These are phyloP conservation scores for Psilocybe sp. DNA, from an alignment of 768 basidiomycete species.

Conservation along the genomic window DNA sequence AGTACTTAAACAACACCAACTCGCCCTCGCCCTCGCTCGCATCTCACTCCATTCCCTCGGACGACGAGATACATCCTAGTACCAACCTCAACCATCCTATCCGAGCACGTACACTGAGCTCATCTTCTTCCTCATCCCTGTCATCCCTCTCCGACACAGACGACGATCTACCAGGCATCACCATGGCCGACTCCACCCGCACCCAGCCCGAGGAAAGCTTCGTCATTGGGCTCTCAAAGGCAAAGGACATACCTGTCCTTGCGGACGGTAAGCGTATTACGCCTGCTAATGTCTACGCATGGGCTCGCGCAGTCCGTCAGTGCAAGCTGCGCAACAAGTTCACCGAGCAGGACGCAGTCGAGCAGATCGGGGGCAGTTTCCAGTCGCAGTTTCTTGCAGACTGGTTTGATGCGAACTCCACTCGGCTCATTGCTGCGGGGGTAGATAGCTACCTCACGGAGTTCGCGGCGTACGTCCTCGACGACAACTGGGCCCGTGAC, in stretches of 20 bases:
- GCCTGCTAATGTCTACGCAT: not conserved
- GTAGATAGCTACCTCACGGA: not conserved
- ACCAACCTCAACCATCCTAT: too few relatives aligned
- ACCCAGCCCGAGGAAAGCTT: too few relatives aligned
- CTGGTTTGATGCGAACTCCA: not conserved
- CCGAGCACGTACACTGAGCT: too few relatives aligned
- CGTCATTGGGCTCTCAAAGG: not conserved
- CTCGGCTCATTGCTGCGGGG: not conserved
- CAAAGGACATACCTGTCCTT: not conserved
- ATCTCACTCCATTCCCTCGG: too few relatives aligned
- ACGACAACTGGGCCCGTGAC: not conserved
- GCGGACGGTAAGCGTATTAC: not conserved
- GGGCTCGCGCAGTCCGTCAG: not conserved
- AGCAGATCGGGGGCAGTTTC: not conserved
- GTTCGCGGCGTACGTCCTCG: not conserved
- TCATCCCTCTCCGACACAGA: too few relatives aligned
- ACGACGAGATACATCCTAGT: too few relatives aligned
- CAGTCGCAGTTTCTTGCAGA: not conserved
- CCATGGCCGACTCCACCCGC: too few relatives aligned
- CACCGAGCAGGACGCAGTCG: not conserved
- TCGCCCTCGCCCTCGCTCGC: too few relatives aligned
- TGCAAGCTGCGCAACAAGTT: not conserved
- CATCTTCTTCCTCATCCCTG: too few relatives aligned
- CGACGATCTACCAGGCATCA: too few relatives aligned
- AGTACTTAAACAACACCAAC: too few relatives aligned